Percentiles rank a stretch among this genome's conserved stretches.
Evolutionary conservation across 2,329 filamentous ascomycete species (phyloP).

Genomic region (Pyricularia sp.): DNA sequence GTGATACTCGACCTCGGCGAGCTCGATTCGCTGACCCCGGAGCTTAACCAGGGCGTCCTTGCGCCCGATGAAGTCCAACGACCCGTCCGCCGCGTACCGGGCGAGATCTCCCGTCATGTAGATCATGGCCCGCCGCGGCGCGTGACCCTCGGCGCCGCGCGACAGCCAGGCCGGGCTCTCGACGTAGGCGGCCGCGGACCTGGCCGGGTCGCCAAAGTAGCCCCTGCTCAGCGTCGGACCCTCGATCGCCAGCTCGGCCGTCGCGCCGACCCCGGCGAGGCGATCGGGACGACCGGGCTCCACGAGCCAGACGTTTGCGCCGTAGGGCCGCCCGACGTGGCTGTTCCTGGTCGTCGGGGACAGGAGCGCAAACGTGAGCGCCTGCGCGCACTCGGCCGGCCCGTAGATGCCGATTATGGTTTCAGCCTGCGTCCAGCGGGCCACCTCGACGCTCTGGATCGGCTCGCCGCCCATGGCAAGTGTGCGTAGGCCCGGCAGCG

Average conservation of each 20-base stretch:
- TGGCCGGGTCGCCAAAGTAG: not conserved
- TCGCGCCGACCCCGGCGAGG: not conserved
- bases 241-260: not conserved
- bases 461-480: slow-evolving; percentile 38
- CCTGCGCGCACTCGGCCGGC: not conserved
- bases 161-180: too few relatives aligned
- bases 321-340: slow-evolving; percentile 10
- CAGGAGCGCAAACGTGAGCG: not conserved
- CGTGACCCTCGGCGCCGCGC: too few relatives aligned
- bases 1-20: slow-evolving; percentile 5
- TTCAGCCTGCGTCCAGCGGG: not conserved
- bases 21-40: slow-evolving; percentile 1
- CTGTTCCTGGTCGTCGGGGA: not conserved
- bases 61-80: too few relatives aligned
- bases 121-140: too few relatives aligned
- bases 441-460: not conserved
- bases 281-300: slow-evolving; percentile 15
- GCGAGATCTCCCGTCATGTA: too few relatives aligned
- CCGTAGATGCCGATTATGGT: not conserved
- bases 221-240: not conserved
- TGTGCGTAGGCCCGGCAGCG: slow-evolving; percentile 34
- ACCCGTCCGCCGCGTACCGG: too few relatives aligned
- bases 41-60: slow-evolving; percentile 3
- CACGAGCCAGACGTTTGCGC: slow-evolving; percentile 20
- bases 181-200: not conserved